phyloP scores from a whole-genome alignment of 2,329 filamentous ascomycete genomes.

The Diaporthe helianthi region DNA sequence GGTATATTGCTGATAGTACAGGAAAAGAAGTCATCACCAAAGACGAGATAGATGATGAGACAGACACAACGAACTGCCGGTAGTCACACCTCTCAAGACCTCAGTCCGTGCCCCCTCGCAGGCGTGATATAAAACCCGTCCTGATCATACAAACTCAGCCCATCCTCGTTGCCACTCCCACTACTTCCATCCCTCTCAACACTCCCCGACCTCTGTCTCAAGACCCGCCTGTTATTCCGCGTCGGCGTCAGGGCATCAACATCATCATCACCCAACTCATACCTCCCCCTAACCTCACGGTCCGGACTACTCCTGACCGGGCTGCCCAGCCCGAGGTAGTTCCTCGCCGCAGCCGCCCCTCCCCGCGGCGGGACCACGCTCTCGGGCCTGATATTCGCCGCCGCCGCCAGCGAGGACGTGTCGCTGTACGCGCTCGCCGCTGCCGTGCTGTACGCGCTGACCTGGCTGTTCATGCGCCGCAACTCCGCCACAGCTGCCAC shows the following conservation, averaged over 20 bases:
- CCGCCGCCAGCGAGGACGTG: constrained; percentile 39
- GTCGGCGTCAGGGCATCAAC: not conserved
- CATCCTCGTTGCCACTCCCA: constrained; percentile 45
- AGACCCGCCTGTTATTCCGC: not conserved
- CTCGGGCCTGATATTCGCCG: constrained; percentile 49
- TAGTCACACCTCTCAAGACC: not conserved
- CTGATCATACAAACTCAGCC: constrained; percentile 52
- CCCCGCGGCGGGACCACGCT: constrained; percentile 43
- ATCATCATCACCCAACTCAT: not conserved
- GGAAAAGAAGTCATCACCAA: not conserved
- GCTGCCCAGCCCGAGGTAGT: constrained; percentile 56
- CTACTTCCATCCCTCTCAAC: not conserved
- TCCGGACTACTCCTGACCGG: constrained; percentile 20
- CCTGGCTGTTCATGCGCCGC: constrained; percentile 63
- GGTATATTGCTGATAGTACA: constrained; percentile 21
- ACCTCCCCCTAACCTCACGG: not conserved
- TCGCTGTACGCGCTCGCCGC: constrained; percentile 47
- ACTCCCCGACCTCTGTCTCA: not conserved
- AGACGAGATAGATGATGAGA: not conserved
- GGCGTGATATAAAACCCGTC: constrained; percentile 56
- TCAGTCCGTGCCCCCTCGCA: constrained; percentile 38
- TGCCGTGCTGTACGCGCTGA: constrained; percentile 52
- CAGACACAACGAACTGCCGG: not conserved
- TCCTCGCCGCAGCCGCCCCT: constrained; percentile 48
- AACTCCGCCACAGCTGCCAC: constrained; percentile 60